Conservation (phyloP, 768 basidiomycete genomes). For the Rhodotorula paludigena region DNA sequence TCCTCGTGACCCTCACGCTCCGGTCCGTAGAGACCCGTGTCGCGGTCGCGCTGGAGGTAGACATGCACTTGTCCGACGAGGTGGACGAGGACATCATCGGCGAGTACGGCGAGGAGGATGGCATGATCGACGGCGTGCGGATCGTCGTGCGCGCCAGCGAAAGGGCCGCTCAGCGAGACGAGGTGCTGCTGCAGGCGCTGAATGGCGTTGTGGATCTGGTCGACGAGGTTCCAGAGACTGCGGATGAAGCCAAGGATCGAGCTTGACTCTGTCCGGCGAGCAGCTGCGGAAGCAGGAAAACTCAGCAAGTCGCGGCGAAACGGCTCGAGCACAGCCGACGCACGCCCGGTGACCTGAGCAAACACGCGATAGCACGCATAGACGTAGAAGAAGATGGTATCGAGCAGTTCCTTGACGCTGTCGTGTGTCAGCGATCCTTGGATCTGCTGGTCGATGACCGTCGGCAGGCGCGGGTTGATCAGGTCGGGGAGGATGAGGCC, state of each 20-base stretch:
- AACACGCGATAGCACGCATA: constrained; percentile 24
- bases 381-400: constrained; percentile 16
- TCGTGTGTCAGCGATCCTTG: neutral
- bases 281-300: neutral
- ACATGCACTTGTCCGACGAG: constrained; percentile 22
- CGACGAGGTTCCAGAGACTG: constrained; percentile 31
- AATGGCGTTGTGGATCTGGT: constrained; percentile 28
- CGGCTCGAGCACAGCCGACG: neutral
- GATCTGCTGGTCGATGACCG: constrained; percentile 1
- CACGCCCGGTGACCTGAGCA: constrained; percentile 15
- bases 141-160: constrained; percentile 3
- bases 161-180: constrained; percentile 9
- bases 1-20: constrained; percentile 16
- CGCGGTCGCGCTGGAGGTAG: neutral
- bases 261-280: neutral
- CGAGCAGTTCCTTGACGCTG: neutral
- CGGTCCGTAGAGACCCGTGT: neutral
- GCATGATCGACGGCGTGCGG: constrained; percentile 27
- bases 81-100: constrained; percentile 28
- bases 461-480: constrained; percentile 8
- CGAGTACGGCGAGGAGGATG: constrained; percentile 31
- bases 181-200: constrained; percentile 34
- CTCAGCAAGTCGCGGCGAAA: too few species aligned
- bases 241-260: constrained; percentile 26
- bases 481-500: constrained; percentile 25